Evolutionary conservation across 371 early-diverging fungal genomes (phyloP), one percentile per base, ranked within the genome.

Genomic region (Mortierella sp.): DNA sequence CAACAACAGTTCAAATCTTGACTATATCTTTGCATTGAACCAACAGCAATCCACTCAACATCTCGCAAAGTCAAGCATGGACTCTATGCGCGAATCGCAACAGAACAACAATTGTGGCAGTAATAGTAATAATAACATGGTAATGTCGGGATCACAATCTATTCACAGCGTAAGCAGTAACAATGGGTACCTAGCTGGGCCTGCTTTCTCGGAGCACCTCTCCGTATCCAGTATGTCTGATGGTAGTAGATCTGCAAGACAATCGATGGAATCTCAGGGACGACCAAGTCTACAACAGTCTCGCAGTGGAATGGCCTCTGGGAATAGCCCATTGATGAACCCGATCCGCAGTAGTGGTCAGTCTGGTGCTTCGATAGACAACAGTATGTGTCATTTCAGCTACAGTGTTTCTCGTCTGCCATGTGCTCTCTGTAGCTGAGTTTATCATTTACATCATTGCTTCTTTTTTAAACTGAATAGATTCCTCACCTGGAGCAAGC

Each of bases 1-100:
- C 55, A 79, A 74, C 38, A 79, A 67, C n/a, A 79, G 67, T 60
- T 47, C 80, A 32, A 79, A 70, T 24, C 67, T 79, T 6, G 80
- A 79, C 13, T 66, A 74, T 33, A 63, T 79, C 15, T 79, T 70
- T 74, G 52, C 55, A 10, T 13, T 66, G 53, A 72, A 52, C 32
- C 78, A 72, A 22, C 72, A 77, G 60, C 55, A 59, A n/a, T 59
- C 59, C 16, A 57, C 41, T 13, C 70, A 59, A 11, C 48, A 64
- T 16, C 28, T 13, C 0, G 47, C 32, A 21, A 70, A 74, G 53
- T 63, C 66, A n/a, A 79, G 80, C 36, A 60, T 74, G 74, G 80
- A 79, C 43, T 74, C 80, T 13, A 40, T 68, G 16, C 72, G 70
- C 6, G 58, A 66, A 13, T 10, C 3, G 16, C 45, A 43, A 16